A percentile compares a stretch with the other conserved stretches of the same genome.
Conservation (phyloP, 805 yeast genomes). For the Groenewaldozyma tartarivorans region DNA sequence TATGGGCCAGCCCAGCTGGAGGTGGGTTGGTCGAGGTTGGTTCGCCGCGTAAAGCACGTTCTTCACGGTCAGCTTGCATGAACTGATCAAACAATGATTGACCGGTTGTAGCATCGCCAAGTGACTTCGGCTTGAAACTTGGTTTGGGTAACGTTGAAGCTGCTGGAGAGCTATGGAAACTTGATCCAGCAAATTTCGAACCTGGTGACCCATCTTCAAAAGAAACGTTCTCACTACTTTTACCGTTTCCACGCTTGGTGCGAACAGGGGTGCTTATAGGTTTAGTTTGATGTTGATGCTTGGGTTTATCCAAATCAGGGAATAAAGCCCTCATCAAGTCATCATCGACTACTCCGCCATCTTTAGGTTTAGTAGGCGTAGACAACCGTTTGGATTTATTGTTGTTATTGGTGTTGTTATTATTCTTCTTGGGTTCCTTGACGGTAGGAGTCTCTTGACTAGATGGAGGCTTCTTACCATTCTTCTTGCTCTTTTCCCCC, state of each 20-base stretch:
- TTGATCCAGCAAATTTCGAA: constrained; percentile 20
- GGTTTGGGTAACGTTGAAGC: constrained; percentile 22
- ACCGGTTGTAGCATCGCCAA: background rate
- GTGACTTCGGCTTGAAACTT: constrained; percentile 11
- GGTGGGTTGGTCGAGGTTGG: too few relatives aligned
- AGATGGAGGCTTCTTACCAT: constrained; percentile 2
- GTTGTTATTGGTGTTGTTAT: background rate
- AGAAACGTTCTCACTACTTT: constrained; percentile 1
- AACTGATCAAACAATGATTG: constrained; percentile 16
- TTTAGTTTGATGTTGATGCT: background rate
- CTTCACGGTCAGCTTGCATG: constrained; percentile 17
- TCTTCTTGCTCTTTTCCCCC: background rate
- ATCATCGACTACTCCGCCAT: constrained; percentile 1
- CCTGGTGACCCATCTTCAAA: constrained; percentile 2
- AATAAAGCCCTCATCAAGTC: constrained; percentile 18
- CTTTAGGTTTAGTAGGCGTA: background rate
- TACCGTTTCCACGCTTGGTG: constrained; percentile 1
- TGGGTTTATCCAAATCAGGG: constrained; percentile 18
- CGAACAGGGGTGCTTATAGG: background rate
- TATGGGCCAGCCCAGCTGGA: too few relatives aligned
- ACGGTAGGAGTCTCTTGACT: background rate
- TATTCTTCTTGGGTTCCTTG: background rate
- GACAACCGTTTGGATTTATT: background rate
- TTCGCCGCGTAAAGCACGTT: constrained; percentile 9
- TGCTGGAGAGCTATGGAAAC: constrained; percentile 23